Evolutionary conservation across 306 rosid species (phyloP).

Genomic region (Prunus kanzakura): DNA sequence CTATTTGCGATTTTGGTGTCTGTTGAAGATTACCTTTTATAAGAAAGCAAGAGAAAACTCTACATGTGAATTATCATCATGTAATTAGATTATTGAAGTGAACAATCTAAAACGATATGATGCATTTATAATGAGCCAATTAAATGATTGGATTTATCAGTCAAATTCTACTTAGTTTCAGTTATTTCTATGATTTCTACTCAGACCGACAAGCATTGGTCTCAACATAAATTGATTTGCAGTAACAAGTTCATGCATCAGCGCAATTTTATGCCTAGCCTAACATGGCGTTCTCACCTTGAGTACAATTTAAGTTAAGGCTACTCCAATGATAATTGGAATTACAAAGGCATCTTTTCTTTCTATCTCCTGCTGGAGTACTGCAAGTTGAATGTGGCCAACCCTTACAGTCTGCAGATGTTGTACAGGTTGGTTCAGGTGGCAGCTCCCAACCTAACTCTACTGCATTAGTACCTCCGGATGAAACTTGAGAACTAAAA

Average conservation of each 20-base stretch:
- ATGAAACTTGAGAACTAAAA: not conserved
- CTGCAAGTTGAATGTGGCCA: slow-evolving; percentile 64
- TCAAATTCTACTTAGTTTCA: no score
- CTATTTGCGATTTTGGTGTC: no score
- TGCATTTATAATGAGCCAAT: no score
- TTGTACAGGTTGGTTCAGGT: slow-evolving; percentile 51
- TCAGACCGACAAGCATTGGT: no score
- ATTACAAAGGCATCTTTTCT: slow-evolving; percentile 47
- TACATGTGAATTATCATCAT: no score
- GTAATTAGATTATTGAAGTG: no score
- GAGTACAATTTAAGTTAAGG: slow-evolving; percentile 38
- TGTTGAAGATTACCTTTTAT: not conserved
- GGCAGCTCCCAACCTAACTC: slow-evolving; percentile 54
- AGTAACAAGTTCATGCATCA: not conserved
- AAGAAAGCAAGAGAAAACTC: not conserved
- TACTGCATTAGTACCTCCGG: not conserved
- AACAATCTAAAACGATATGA: no score
- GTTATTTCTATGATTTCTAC: no score
- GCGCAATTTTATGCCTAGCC: not conserved
- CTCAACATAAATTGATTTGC: not conserved
- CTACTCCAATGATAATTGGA: slow-evolving; percentile 41
- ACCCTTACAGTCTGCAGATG: slow-evolving; percentile 37
- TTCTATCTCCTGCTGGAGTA: slow-evolving; percentile 25
- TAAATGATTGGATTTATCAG: no score
- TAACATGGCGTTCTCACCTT: slow-evolving; percentile 29